Evolutionary conservation across 2,329 filamentous ascomycete species (phyloP), one percentile per base, ranked within the genome.

Genomic region (Endoconidiophora laricicola): DNA sequence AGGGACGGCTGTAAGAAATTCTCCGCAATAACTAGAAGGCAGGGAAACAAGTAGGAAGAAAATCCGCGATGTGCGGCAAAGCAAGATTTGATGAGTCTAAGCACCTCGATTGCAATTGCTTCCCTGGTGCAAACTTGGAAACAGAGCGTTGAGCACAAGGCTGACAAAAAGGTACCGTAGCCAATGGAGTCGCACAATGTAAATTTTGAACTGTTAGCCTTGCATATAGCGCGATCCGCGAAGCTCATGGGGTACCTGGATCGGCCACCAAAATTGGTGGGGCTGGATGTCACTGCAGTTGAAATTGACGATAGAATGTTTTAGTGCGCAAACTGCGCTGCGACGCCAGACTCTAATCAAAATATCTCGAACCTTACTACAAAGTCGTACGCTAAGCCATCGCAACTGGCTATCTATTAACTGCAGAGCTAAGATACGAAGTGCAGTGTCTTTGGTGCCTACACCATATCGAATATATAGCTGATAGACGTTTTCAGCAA

Each of bases 161-260:
- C 51, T 53, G 47, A 44, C 33, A 36, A 48, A 45, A 52, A 50
- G 49, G 47, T 44, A 16, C 14, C 22, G 26, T 3, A 20, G n/a
- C 46, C 47, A 53, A 53, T 53, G 7, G 40, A 5, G n/a, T 37
- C 18, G 26, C 40, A 18, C 14, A 5, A 12, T 38, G 12, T 42
- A 6, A 46, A 10, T 9, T 41, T 18, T 42, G 20, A 33, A 37
- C n/a, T 46, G 14, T 46, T 46, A 53, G 51, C 51, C 51, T 53
- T 53, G 46, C 51, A 49, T 46, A 42, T 16, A 50, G 22, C 48
- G 48, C 49, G 43, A 22, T 33, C 6, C 16, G 7, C 43, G 23
- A 9, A 23, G 48, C 20, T 45, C 43, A 26, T 26, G 24, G 42
- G 36, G 48, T 29, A 39, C 43, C 14, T 39, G 24, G 29, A 42